Evolutionary conservation across 2,329 filamentous ascomycete genomes (phyloP), one percentile per base, ranked within the genome.

Genomic region (Sporothrix globosa): DNA sequence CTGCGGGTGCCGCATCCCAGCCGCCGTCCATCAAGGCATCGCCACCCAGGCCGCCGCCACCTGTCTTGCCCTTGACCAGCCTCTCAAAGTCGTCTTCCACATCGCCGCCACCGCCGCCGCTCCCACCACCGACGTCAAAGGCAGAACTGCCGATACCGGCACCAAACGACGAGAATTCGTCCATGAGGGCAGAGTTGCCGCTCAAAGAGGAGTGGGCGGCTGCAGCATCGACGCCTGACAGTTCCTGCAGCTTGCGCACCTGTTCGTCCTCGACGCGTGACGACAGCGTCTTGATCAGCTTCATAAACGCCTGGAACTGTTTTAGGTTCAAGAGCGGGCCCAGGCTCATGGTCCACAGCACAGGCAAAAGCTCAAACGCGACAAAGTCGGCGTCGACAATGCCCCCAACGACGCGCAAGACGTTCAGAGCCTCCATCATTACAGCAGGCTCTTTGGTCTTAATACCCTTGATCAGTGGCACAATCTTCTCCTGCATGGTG

Each of bases 371-470:
- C 70, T 98, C 95, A 82, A 96, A 89, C 14, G 96, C 96, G 27
- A 97, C 87, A 77, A 97, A 98, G 58, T 97, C 96, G 2, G 90
- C 87, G 77, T 98, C 96, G 4, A 91, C 94, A 24, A 91, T 85
- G 66, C 88, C 87, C 10, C 93, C 93, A 39, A 99, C 90, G 65
- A 97, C 91, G 66, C 87, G 88, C 74, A 98, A 89, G 0, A 97
- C 93, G 69, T 90, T 90, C 46, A 98, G 83, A 0, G 93, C 91
- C 6, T 95, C 94, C 84, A 98, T 91, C 92, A 98, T 98, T 11
- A 99, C 96, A 9, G 93, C 94, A 0, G 96, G 96, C 79, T 99
- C 96, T 78, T 97, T 98, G 0, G 96, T 99, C 81, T 97, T 98
- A 82, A 99, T 98, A 1, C 86, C 93, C 77, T 92, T 93, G 72